A percentile compares a stretch with the other conserved stretches of the same genome.
phyloP scores from a whole-genome alignment of 345 rosid genomes.

The Murraya paniculata region DNA sequence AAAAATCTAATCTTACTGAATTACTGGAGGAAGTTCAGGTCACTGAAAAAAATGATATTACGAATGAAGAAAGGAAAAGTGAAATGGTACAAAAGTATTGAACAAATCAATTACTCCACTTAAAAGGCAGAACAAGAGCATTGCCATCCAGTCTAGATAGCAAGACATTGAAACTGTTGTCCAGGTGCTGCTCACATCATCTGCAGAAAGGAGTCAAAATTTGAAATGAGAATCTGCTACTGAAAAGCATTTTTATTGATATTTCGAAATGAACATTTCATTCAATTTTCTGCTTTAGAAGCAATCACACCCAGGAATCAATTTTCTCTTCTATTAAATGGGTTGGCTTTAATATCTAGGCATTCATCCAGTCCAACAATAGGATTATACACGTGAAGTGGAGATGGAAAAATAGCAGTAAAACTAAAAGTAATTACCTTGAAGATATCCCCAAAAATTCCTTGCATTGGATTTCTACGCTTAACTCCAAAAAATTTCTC shows the following conservation, averaged over 20 bases:
- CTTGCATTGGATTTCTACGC: slow-evolving; percentile 81
- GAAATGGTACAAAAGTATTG: not conserved
- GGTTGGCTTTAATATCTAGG: not conserved
- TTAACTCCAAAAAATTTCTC: slow-evolving; percentile 78
- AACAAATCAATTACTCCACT: not conserved
- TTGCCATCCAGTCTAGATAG: not conserved
- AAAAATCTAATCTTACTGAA: not conserved
- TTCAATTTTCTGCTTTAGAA: too few species aligned
- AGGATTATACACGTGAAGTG: too few species aligned
- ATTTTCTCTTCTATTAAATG: not conserved
- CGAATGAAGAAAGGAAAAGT: not conserved
- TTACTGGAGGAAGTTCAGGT: not conserved
- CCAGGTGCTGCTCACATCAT: slow-evolving; percentile 32
- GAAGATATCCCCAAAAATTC: slow-evolving; percentile 85
- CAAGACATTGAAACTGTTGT: not conserved
- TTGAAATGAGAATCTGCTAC: not conserved
- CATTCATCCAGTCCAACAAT: not conserved
- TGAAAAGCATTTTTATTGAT: not conserved
- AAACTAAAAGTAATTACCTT: slow-evolving; percentile 37
- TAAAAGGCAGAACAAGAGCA: not conserved
- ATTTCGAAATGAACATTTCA: too few species aligned
- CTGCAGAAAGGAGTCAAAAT: slow-evolving; percentile 17
- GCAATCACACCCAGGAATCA: not conserved
- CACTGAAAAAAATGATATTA: not conserved
- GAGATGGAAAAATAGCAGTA: not conserved